These are phyloP conservation scores for Macrolepiota fuliginosa DNA, from an alignment of 768 basidiomycete genomes.

Conservation along the genomic window DNA sequence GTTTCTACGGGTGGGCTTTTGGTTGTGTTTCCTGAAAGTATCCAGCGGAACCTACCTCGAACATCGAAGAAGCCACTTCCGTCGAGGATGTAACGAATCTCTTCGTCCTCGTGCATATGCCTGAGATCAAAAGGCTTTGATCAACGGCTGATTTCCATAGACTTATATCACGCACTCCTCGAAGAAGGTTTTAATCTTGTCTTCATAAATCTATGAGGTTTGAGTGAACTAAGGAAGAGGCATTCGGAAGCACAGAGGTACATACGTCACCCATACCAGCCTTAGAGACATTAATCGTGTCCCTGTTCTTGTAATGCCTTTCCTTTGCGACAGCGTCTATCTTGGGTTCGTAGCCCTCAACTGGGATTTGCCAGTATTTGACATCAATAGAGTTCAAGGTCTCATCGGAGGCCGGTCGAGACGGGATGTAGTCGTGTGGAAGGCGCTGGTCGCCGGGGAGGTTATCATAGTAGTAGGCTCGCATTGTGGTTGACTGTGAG, in stretches of 20 bases:
- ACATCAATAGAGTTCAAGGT: conserved; percentile 60
- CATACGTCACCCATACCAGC: conserved; percentile 73
- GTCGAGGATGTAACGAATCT: conserved; percentile 83
- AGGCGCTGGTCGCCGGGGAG: conserved; percentile 80
- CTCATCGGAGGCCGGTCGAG: conserved; percentile 47
- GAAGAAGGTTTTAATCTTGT: conserved; percentile 79
- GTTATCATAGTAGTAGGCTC: conserved; percentile 74
- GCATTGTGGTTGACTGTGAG: conserved; percentile 42
- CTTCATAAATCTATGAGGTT: conserved; percentile 19
- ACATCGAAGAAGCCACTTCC: conserved; percentile 96
- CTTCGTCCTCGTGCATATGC: conserved; percentile 95
- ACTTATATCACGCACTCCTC: conserved; percentile 55
- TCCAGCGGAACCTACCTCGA: conserved; percentile 50
- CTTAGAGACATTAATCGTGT: conserved; percentile 74
- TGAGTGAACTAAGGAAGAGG: background rate
- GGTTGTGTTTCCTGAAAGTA: background rate
- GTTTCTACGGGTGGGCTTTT: conserved; percentile 41
- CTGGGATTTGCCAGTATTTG: conserved; percentile 63
- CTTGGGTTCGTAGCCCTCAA: conserved; percentile 53
- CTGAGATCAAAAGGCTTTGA: conserved; percentile 31
- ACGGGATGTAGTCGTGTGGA: conserved; percentile 67
- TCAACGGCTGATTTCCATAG: background rate
- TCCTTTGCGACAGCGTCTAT: conserved; percentile 64
- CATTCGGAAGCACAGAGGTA: conserved; percentile 5
- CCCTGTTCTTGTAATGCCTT: conserved; percentile 80